Conservation (phyloP, 2,329 filamentous ascomycete species). For the Dactylellina drechsleri region DNA sequence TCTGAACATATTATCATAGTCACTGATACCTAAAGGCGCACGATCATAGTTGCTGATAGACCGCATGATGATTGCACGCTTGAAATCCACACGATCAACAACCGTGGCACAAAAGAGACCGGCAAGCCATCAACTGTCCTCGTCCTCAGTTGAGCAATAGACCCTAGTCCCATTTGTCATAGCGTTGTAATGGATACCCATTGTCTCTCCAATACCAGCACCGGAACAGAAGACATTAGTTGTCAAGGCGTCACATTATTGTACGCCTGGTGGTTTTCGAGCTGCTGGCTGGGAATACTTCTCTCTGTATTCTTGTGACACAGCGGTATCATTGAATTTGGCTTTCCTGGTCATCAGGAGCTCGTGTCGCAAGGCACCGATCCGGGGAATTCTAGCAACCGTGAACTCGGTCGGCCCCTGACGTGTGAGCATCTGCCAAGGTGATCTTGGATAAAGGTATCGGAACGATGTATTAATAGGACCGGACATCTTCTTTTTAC, state of each 20-base stretch:
- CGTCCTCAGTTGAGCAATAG: slow-evolving; percentile 78
- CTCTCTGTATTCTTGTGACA: not conserved
- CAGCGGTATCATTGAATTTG: not conserved
- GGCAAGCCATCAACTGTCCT: slow-evolving; percentile 76
- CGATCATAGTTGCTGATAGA: slow-evolving; percentile 75
- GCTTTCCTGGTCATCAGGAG: slow-evolving; percentile 64
- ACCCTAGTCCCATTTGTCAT: slow-evolving; percentile 74
- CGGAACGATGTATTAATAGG: too few relatives aligned
- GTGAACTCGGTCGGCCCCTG: too few relatives aligned
- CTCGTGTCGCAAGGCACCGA: too few relatives aligned
- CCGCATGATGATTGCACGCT: slow-evolving; percentile 74
- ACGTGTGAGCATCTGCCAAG: too few relatives aligned
- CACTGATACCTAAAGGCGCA: slow-evolving; percentile 69
- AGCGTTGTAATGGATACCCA: slow-evolving; percentile 66
- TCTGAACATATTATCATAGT: slow-evolving; percentile 69
- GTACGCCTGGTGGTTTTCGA: not conserved
- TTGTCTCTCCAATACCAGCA: not conserved
- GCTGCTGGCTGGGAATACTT: not conserved
- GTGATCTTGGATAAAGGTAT: too few relatives aligned
- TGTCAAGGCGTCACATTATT: not conserved
- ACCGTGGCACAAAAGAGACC: slow-evolving; percentile 71
- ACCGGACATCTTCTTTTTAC: too few relatives aligned
- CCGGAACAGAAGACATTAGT: not conserved
- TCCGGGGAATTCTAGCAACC: too few relatives aligned
- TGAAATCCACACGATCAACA: slow-evolving; percentile 71